Conservation (phyloP, 305 asterid genomes). For the Solanum chacoense region DNA sequence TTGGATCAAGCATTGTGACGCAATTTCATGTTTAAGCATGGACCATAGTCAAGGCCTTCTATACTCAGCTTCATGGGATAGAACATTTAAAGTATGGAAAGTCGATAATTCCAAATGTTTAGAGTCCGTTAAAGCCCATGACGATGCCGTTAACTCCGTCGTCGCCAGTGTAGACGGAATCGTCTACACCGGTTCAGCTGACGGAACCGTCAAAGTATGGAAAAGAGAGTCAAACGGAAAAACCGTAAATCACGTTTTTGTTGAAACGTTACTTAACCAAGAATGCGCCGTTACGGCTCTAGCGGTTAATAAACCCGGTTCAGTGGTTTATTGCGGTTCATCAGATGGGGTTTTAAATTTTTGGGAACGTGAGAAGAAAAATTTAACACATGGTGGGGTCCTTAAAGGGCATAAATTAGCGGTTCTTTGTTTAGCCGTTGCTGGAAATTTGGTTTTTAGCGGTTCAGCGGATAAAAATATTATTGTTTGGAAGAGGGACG, state of each 20-base stretch:
- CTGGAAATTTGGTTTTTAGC: constrained; percentile 57
- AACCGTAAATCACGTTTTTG: constrained; percentile 22
- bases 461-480: constrained; percentile 87
- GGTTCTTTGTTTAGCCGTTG: constrained; percentile 55
- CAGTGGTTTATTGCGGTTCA: constrained; percentile 52
- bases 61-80: constrained; percentile 84
- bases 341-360: constrained; percentile 74
- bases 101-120: constrained; percentile 51
- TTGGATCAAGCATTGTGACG: constrained; percentile 80
- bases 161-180: constrained; percentile 44
- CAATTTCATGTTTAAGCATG: constrained; percentile 77
- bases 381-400: constrained; percentile 54
- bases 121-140: constrained; percentile 83
- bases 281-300: constrained; percentile 72
- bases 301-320: constrained; percentile 37
- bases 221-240: constrained; percentile 45
- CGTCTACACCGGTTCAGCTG: constrained; percentile 81
- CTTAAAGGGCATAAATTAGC: constrained; percentile 78
- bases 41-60: constrained; percentile 38
- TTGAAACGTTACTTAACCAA: constrained; percentile 45
- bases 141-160: constrained; percentile 69
- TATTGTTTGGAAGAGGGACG: constrained; percentile 72
- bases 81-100: constrained; percentile 72
- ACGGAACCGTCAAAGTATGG: constrained; percentile 81
- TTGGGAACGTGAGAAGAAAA: constrained; percentile 58